Evolutionary conservation across 2,329 filamentous ascomycete species (phyloP).

Genomic region (Sporothrix inflata): DNA sequence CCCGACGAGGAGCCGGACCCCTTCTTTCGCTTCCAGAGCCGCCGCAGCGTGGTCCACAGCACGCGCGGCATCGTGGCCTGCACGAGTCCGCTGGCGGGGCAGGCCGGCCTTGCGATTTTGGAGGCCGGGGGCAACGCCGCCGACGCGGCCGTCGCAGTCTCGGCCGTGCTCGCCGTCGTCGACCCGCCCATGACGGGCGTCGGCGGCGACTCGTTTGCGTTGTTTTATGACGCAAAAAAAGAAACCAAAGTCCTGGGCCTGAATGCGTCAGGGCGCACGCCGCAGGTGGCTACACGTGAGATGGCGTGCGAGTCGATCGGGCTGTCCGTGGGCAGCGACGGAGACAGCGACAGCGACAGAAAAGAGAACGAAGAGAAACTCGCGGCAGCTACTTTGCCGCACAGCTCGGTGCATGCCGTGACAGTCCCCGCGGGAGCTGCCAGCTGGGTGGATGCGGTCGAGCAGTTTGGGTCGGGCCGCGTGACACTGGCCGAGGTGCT

Average conservation of each 20-base stretch:
- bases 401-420: constrained; percentile 73
- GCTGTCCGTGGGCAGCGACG: constrained; percentile 46
- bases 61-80: constrained; percentile 87
- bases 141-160: constrained; percentile 87
- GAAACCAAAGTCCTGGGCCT: constrained; percentile 73
- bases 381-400: constrained; percentile 61
- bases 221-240: constrained; percentile 73
- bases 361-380: not conserved
- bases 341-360: constrained; percentile 37
- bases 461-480: constrained; percentile 84
- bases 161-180: constrained; percentile 87
- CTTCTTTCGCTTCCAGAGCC: constrained; percentile 56
- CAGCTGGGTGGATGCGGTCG: constrained; percentile 88
- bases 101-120: constrained; percentile 80
- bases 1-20: constrained; percentile 2
- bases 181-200: constrained; percentile 91
- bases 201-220: constrained; percentile 91
- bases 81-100: constrained; percentile 83
- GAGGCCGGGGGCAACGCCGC: constrained; percentile 87
- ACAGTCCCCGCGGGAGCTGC: constrained; percentile 65
- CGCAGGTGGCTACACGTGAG: constrained; percentile 69
- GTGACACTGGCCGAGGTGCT: constrained; percentile 75
- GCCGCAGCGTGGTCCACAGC: constrained; percentile 88
- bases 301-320: constrained; percentile 69
- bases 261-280: constrained; percentile 88